phyloP scores from a whole-genome alignment of 805 yeast genomes.

The Teunomyces aglyptinius region DNA sequence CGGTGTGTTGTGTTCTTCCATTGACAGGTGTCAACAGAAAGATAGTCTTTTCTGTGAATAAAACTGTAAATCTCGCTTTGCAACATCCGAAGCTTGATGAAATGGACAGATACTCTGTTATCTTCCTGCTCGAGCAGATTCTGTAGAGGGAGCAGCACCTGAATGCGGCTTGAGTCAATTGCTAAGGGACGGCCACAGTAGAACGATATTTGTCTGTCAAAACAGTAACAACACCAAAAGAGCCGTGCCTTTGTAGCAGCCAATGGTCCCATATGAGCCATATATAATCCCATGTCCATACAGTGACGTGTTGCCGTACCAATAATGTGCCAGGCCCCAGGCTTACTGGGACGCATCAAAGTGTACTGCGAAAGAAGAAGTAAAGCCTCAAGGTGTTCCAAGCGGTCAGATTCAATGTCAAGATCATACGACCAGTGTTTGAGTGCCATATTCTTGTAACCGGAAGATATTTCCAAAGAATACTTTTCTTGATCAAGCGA shows the following conservation, averaged over 20 bases:
- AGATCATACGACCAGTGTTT: neutral
- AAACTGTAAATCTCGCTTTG: constrained; percentile 1
- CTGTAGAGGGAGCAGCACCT: neutral
- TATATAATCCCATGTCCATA: constrained; percentile 1
- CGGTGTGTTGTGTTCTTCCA: neutral
- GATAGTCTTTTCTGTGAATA: neutral
- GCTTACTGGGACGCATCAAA: neutral
- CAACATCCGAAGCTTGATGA: neutral
- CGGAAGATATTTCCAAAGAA: neutral
- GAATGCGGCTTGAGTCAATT: neutral
- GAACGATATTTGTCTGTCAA: neutral
- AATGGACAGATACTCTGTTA: neutral
- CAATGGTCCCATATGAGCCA: neutral
- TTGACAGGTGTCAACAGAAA: no score
- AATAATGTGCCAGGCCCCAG: neutral
- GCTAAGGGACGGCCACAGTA: neutral
- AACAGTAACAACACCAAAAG: constrained; percentile 2
- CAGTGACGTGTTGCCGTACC: neutral
- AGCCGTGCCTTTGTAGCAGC: neutral
- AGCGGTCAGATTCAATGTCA: neutral
- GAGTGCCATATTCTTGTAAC: neutral
- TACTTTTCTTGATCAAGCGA: constrained; percentile 2
- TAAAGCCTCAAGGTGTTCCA: neutral
- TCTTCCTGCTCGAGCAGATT: neutral
- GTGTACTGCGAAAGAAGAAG: constrained; percentile 2